Evolutionary conservation across 768 basidiomycete genomes (phyloP).

Genomic region (Xerocomellus dryophilus): DNA sequence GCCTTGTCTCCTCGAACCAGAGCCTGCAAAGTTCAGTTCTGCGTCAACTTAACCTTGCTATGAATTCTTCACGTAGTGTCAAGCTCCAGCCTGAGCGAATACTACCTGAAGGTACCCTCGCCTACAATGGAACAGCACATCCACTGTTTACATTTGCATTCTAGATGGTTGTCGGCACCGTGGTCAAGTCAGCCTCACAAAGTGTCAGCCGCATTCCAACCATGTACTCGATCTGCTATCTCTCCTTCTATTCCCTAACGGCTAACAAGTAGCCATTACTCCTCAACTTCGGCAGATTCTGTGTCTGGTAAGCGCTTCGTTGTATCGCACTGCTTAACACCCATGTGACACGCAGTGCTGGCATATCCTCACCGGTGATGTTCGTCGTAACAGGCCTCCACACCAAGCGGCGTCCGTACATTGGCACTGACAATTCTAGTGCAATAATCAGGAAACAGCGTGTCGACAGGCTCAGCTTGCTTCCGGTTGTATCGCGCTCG

Average conservation of each 20-base stretch:
- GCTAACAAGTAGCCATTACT: not conserved
- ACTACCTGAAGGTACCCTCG: not conserved
- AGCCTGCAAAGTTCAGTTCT: too few species aligned
- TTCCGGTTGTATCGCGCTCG: not conserved
- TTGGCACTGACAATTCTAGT: not conserved
- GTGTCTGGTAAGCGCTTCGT: slow-evolving; percentile 8
- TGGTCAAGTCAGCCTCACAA: slow-evolving; percentile 15
- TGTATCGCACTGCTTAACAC: not conserved
- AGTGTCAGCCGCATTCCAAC: slow-evolving; percentile 15
- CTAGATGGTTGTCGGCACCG: not conserved
- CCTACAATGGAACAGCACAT: too few species aligned
- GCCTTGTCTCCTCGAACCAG: too few species aligned
- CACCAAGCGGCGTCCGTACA: slow-evolving; percentile 19
- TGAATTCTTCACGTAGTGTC: too few species aligned
- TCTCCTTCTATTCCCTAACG: not conserved
- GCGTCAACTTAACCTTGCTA: too few species aligned
- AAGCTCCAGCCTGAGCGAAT: not conserved
- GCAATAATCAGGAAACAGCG: not conserved
- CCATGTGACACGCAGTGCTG: slow-evolving; percentile 18
- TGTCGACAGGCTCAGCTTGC: not conserved
- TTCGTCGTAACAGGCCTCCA: slow-evolving; percentile 24
- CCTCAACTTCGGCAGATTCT: not conserved
- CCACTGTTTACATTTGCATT: too few species aligned
- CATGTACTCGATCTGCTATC: not conserved
- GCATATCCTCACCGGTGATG: slow-evolving; percentile 11